Base-by-base conservation (phyloP, 75 land plant species). In the Picea sitchensis region DNA sequence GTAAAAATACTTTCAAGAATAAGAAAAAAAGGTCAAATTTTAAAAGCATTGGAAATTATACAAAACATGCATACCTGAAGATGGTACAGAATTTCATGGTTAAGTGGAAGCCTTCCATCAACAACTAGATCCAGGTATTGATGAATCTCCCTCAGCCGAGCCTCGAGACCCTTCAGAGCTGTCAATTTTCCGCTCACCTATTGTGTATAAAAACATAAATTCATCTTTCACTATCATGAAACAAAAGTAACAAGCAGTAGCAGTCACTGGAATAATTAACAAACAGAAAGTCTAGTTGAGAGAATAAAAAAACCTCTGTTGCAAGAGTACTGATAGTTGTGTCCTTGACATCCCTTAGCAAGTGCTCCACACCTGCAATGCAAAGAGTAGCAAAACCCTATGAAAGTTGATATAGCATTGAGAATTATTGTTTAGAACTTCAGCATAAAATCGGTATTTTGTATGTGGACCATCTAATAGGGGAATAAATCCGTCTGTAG, bases 81-180 rank as follows among this genome's bases (percentile, higher is more conserved):
- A 87, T 96, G 99, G 85, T 96, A 94, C 61, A 96, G 83, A 77
- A 96, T 96, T 78, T 94, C 99, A 83, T 96, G 99, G 83, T 96
- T 96, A 31, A 96, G 76, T 4, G 99, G 99, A 59, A 96, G 87
- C 75, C 89, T 91, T 31, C 92, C 95, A 59, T 94, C 95, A 79
- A 96, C 86, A 31, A 96, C 99, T 84, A 87, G 92, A 69, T 96
- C 95, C 57, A 96, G 83, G 76, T 96, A 96, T 61, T 87, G 81
- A 71, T 90, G 95, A 56, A 96, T 94, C 75, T 96, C 99, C 79
- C 84, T 76, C 59, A 96, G 80, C 14, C 99, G 84, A 26, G 95
- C 93, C 86, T 96, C 98, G 78, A 95, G 83, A 14, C 98, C 96
- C 80, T 95, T 95, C 82, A 95, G 80, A 3, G 98, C 96, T 69